Evolutionary conservation across 768 basidiomycete genomes (phyloP), one percentile per base, ranked within the genome.

Genomic region (Bullera alba): DNA sequence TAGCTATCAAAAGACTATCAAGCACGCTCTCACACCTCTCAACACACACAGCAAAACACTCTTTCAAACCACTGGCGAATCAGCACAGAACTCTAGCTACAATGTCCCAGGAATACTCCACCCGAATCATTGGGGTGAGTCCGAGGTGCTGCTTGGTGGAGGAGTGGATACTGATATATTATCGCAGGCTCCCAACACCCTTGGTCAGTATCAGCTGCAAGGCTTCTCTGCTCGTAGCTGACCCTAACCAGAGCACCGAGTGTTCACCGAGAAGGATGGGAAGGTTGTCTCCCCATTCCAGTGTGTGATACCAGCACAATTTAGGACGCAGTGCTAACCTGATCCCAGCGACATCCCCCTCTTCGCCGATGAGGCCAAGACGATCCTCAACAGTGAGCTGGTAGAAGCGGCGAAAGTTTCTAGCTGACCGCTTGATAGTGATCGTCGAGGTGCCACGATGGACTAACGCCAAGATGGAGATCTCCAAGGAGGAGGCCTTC

Each of bases 381-480:
- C 87, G 69, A 85, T 96, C 78, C 80, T 95, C 77, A 97, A 96
- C 85, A 96, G 97, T 76, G 89, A 95, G 77, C 82, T 23, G 34
- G 47, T 25, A 26, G 10, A 8, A 6, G 34, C 52, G 48, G 39
- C 42, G n/a, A 1, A 34, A 10, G 32, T 34, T 10, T 8, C 32
- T 34, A n/a, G n/a, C 32, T 10, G n/a, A 12, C 37, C 7, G 8
- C 37, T 39, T 36, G 5, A 2, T 34, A 69, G 67, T 72, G 70
- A 49, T 72, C 46, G 70, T 72, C 50, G 70, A 72, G 54, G 73
- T 74, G 21, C 95, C 95, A 42, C 86, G 95, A 68, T 99, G 95
- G 95, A 95, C 92, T 74, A 96, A 99, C 79, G 95, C 95, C 47
- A 97, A 99, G 81, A 87, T 97, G 86, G 95, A 99, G 77, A 95